Conservation (phyloP, 345 rosid species). For the Rhizophora mangle region DNA sequence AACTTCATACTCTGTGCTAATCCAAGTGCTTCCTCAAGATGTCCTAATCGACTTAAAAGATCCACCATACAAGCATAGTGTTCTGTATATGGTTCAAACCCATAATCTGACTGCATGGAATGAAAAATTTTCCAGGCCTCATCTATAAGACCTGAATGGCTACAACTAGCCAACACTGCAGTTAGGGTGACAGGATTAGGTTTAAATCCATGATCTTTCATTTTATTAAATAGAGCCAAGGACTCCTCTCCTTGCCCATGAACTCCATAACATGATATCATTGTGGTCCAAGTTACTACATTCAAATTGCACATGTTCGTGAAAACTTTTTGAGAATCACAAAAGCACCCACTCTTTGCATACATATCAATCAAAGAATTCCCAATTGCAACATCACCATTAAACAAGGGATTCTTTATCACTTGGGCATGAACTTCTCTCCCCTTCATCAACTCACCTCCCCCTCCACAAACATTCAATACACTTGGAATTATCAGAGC, state of each 20-base stretch:
- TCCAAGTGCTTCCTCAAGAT: slow-evolving; percentile 21
- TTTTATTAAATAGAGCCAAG: slow-evolving; percentile 9
- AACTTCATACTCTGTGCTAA: slow-evolving; percentile 9
- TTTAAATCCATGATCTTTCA: slow-evolving; percentile 19
- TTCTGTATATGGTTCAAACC: slow-evolving; percentile 14
- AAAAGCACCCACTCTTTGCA: slow-evolving; percentile 21
- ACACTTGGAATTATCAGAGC: slow-evolving; percentile 15
- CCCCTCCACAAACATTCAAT: slow-evolving; percentile 21
- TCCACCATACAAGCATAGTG: slow-evolving; percentile 23
- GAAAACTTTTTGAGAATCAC: slow-evolving; percentile 19
- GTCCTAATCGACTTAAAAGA: slow-evolving; percentile 20
- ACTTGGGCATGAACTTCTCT: slow-evolving; percentile 23
- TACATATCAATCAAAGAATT: slow-evolving; percentile 29
- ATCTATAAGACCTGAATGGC: slow-evolving; percentile 28
- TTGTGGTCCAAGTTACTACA: slow-evolving; percentile 20
- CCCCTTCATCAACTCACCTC: slow-evolving; percentile 26
- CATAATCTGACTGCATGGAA: slow-evolving; percentile 14
- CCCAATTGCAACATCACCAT: slow-evolving; percentile 15
- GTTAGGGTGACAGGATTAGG: slow-evolving; percentile 25
- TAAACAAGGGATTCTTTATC: slow-evolving; percentile 4
- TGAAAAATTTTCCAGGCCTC: slow-evolving; percentile 14
- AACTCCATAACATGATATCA: slow-evolving; percentile 28
- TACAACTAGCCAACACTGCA: slow-evolving; percentile 26
- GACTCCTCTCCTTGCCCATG: slow-evolving; percentile 24
- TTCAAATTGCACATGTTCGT: slow-evolving; percentile 12